Percentiles rank a stretch among this genome's conserved stretches.
phyloP scores from a whole-genome alignment of 176 grass and related monocot genomes.

The Phoenix roebelenii region DNA sequence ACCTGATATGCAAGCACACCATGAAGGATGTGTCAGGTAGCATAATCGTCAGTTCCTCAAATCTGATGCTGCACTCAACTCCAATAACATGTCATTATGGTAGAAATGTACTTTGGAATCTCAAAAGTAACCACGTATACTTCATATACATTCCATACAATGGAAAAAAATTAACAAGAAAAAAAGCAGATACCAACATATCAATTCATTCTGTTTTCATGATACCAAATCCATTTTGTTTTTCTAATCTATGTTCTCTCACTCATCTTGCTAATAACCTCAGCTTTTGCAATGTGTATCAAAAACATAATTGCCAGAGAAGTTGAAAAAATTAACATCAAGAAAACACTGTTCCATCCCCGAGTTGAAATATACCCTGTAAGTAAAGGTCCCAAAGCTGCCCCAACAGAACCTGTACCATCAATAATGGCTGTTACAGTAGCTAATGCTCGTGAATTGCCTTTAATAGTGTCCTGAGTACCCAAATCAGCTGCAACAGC shows the following conservation, averaged over 20 bases:
- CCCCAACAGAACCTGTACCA: conserved; percentile 77
- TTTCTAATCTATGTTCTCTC: conserved; percentile 24
- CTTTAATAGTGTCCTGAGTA: conserved; percentile 64
- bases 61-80: no score
- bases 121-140: no score
- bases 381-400: conserved; percentile 74
- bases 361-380: conserved; percentile 91
- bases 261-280: conserved; percentile 44
- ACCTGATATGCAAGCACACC: no score
- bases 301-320: conserved; percentile 75
- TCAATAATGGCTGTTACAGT: conserved; percentile 90
- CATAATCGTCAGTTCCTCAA: no score
- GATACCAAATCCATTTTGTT: neutral
- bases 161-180: no score
- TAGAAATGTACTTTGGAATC: no score
- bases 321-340: conserved; percentile 80
- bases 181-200: no score
- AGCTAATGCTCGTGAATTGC: conserved; percentile 76
- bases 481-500: conserved; percentile 89
- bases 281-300: conserved; percentile 60
- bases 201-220: no score
- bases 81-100: no score
- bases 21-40: no score
- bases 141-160: no score
- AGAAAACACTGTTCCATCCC: conserved; percentile 89